Conservation (phyloP, 1,284 basidiomycete genomes). For the Malassezia nana region DNA sequence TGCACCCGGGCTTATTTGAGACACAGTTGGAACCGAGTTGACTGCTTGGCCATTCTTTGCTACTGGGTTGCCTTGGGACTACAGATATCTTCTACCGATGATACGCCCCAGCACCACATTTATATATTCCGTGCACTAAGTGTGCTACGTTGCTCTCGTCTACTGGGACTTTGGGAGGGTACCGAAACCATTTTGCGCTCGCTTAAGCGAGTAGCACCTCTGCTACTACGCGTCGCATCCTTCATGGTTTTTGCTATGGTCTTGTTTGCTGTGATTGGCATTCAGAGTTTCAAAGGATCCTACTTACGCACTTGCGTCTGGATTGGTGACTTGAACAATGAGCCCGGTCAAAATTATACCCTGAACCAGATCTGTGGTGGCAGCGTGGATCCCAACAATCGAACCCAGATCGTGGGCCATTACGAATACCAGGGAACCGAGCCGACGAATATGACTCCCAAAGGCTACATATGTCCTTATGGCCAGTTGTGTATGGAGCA, state of each 20-base stretch:
- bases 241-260: constrained; percentile 84
- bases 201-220: constrained; percentile 76
- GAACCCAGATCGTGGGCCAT: constrained; percentile 18
- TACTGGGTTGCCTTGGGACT: constrained; percentile 71
- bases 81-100: constrained; percentile 60
- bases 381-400: constrained; percentile 19
- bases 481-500: constrained; percentile 46
- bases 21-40: constrained; percentile 87
- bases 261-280: constrained; percentile 60
- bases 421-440: background rate
- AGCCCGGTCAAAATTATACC: constrained; percentile 31
- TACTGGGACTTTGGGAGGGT: constrained; percentile 80
- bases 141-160: constrained; percentile 69
- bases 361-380: constrained; percentile 41
- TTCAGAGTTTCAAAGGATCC: constrained; percentile 45
- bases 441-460: constrained; percentile 15
- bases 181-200: constrained; percentile 89
- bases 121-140: constrained; percentile 82
- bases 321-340: constrained; percentile 30
- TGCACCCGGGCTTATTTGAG: constrained; percentile 60
- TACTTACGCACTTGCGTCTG: constrained; percentile 44
- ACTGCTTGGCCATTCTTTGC: constrained; percentile 68
- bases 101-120: constrained; percentile 59
- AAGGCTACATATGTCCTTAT: constrained; percentile 45
- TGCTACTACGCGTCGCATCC: constrained; percentile 76